phyloP scores from a whole-genome alignment of 129 eudicot genomes.

The Daucus carota region DH1_v3.0 NC_030387.2:26211501-26212000 shows the following conservation, averaged over 20 bases:
- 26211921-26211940: conserved; percentile 57
- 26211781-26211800: background rate
- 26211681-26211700: background rate
- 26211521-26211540: background rate
- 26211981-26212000: conserved; percentile 46
- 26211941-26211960: conserved; percentile 74
- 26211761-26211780: background rate
- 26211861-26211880: background rate
- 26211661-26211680: background rate
- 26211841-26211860: background rate
- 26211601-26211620: background rate
- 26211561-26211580: background rate
- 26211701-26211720: background rate
- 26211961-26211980: conserved; percentile 68
- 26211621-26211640: background rate
- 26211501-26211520: background rate
- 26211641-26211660: background rate
- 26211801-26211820: background rate
- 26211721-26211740: background rate
- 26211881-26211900: background rate
- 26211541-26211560: background rate
- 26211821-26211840: background rate
- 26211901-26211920: background rate
- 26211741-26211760: background rate
- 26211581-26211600: background rate